Base-by-base conservation (phyloP, 73 alveolate species). In the Paramecium sexaurelia region DNA sequence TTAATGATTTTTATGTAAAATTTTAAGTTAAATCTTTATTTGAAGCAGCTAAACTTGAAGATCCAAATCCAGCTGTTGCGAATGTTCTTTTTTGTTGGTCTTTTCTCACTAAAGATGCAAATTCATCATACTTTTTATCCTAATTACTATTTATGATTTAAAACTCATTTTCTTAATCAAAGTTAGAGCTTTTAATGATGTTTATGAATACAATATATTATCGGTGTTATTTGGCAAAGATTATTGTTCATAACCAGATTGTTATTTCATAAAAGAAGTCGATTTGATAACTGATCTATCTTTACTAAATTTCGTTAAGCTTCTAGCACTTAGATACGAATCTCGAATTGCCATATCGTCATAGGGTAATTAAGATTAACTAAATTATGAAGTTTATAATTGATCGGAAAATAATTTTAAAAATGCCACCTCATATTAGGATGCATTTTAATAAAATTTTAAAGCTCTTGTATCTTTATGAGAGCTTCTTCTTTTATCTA, bases 61-160 rank as follows among this genome's bases (percentile, higher is more conserved):
- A 20, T 40, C 90, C 90, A 78, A 78, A 78, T 78, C 90, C 90
- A 6, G 90, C 90, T 6, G 90, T 78, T 40, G 90, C 90, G 41
- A 78, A 78, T 1, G 90, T 78, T 40, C 90, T 20, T 32, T 78
- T 78, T 17, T 39, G 19, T 22, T 41, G 29, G 29, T 39, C 90
- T 7, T 22, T 40, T 45, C 90, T 78, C 8, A 43, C 7, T 45
- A 78, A 78, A 13, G 45, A 36, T 24, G 36, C 73, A 17, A 73
- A 73, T 35, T 73, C 55, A 33, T 73, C 87, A 33, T 13, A 33
- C 3, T 73, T 39, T 27, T 73, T 20, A 20, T 73, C 36, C 15
- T 78, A 27, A 40, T 40, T 45, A 36, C 36, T 9, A 41, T 78
- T 78, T 7, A 78, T n/a, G 2, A 78, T 43, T 13, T 27, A 8